Evolutionary conservation across 2,329 filamentous ascomycete species (phyloP).

Genomic region (Aspergillus ochraceus): DNA sequence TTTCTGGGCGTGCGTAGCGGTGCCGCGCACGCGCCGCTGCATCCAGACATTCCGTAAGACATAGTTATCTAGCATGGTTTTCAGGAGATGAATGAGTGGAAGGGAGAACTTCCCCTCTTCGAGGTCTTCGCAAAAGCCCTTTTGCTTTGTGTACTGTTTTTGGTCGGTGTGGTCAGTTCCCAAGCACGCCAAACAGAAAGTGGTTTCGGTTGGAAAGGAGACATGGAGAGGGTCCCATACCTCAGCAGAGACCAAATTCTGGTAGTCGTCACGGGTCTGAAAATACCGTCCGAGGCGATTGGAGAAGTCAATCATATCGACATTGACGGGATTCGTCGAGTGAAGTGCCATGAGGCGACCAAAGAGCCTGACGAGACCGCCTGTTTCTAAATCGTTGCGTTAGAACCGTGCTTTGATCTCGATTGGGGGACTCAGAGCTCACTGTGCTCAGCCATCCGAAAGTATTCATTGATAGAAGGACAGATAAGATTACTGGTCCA

Average conservation of each 20-base stretch:
- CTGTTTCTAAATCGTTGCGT: constrained; percentile 26
- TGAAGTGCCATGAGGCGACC: constrained; percentile 32
- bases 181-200: too few species aligned
- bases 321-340: constrained; percentile 23
- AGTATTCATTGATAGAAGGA: constrained; percentile 41
- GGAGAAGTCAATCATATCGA: constrained; percentile 59
- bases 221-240: neutral
- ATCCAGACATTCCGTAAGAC: too few species aligned
- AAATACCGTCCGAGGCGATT: constrained; percentile 44
- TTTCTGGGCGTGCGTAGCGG: neutral
- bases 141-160: constrained; percentile 71
- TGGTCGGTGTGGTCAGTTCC: too few species aligned
- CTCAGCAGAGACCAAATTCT: constrained; percentile 64
- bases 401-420: neutral
- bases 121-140: constrained; percentile 68
- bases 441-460: constrained; percentile 42
- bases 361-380: constrained; percentile 39
- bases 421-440: neutral
- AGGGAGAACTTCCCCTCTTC: constrained; percentile 83
- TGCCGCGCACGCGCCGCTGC: too few species aligned
- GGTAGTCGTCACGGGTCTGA: constrained; percentile 65
- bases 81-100: constrained; percentile 69
- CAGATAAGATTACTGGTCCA: constrained; percentile 37
- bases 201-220: too few species aligned
- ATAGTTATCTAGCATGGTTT: too few species aligned